Conservation (phyloP, 78 protist species). For the Dictyostelium brefeldianum region DNA sequence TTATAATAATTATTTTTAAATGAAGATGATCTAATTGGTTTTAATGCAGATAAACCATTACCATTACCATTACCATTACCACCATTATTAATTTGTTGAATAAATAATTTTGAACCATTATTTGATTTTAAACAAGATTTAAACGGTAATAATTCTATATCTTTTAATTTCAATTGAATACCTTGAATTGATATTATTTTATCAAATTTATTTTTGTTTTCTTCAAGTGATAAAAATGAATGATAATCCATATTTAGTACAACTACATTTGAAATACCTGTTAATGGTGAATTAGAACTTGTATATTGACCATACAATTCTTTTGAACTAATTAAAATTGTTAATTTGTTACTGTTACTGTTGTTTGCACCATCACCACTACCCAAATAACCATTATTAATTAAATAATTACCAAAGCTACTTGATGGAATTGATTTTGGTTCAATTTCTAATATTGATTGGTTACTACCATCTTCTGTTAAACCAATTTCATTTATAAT, state of each 20-base stretch:
- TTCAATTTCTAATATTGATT: slow-evolving; percentile 10
- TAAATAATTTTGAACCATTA: neutral
- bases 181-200: neutral
- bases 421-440: neutral
- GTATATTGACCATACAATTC: neutral
- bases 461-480: neutral
- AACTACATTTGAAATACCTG: neutral
- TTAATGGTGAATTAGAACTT: neutral
- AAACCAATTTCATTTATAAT: neutral
- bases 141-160: neutral
- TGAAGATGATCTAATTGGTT: slow-evolving; percentile 20
- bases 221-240: neutral
- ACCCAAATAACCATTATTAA: neutral
- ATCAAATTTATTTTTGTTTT: neutral
- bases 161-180: neutral
- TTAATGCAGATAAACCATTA: neutral
- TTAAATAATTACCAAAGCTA: neutral
- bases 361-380: neutral
- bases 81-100: slow-evolving; percentile 28
- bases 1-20: neutral
- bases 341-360: neutral
- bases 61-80: neutral
- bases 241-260: neutral
- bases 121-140: neutral
- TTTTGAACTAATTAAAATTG: slow-evolving; percentile 8